Percentiles rank a stretch among this genome's conserved stretches.
phyloP scores from a whole-genome alignment of 148 eudicot species.

The Arbutus unedo region DNA sequence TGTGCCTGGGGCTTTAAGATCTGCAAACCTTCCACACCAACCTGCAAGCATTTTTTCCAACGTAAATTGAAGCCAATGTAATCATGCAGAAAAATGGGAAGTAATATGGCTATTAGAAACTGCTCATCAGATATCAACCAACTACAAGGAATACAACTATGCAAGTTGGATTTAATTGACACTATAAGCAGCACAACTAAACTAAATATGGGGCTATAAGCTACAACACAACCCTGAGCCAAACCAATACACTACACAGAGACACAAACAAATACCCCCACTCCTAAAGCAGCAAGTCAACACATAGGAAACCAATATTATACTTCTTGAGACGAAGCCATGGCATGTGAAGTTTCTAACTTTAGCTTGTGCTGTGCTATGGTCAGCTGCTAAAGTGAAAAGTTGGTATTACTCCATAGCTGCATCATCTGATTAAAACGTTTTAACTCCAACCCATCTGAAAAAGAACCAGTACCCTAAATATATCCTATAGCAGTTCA shows the following conservation, averaged over 20 bases:
- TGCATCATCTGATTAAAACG: too few species aligned
- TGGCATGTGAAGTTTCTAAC: not conserved
- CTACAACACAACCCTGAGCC: not conserved
- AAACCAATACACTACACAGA: not conserved
- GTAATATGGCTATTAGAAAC: not conserved
- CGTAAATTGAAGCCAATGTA: not conserved
- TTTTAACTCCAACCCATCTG: not conserved
- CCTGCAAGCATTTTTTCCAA: slow-evolving; percentile 37
- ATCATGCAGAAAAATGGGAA: slow-evolving; percentile 13
- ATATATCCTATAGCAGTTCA: not conserved
- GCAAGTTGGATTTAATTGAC: not conserved
- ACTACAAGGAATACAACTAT: not conserved
- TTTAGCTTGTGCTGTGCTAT: not conserved
- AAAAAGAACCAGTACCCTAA: not conserved
- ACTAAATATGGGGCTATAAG: slow-evolving; percentile 6
- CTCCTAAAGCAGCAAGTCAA: not conserved
- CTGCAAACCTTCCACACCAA: slow-evolving; percentile 81
- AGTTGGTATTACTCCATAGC: not conserved
- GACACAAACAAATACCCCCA: not conserved
- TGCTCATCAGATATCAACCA: not conserved
- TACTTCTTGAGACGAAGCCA: not conserved
- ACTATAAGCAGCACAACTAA: not conserved
- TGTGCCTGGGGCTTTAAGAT: slow-evolving; percentile 70
- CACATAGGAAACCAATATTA: not conserved
- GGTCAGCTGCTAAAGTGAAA: slow-evolving; percentile 7